These are phyloP conservation scores for Tricholoma furcatifolium DNA, from an alignment of 768 basidiomycete species.

Conservation along the genomic window DNA sequence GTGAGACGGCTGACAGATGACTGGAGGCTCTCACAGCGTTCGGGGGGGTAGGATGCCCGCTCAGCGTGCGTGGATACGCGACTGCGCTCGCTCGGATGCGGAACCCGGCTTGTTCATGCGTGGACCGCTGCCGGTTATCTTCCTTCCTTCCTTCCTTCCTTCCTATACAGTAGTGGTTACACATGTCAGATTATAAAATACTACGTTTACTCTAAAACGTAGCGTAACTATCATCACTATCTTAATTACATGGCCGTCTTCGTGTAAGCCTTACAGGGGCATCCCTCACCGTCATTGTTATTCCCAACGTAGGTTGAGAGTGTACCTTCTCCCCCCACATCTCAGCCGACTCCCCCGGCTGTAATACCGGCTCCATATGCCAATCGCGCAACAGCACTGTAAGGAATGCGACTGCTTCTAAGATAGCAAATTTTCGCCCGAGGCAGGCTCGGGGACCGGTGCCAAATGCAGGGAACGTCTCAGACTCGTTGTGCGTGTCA, in stretches of 20 bases:
- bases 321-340: conserved; percentile 37
- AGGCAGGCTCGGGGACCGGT: conserved; percentile 50
- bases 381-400: conserved; percentile 51
- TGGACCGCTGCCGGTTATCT: too few relatives aligned
- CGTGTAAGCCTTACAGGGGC: conserved; percentile 30
- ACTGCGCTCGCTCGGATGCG: too few relatives aligned
- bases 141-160: too few relatives aligned
- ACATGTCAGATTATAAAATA: too few relatives aligned
- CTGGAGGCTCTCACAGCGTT: too few relatives aligned
- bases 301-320: conserved; percentile 26
- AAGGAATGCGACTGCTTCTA: conserved; percentile 52
- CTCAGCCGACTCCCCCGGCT: conserved; percentile 34
- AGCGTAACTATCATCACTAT: too few relatives aligned
- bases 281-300: conserved; percentile 33
- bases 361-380: conserved; percentile 43
- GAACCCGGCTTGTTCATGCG: too few relatives aligned
- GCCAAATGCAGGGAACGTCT: conserved; percentile 45
- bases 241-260: neutral
- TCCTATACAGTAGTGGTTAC: too few relatives aligned
- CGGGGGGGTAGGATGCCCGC: too few relatives aligned
- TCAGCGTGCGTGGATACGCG: too few relatives aligned
- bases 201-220: too few relatives aligned
- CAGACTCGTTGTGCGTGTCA: conserved; percentile 37
- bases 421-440: conserved; percentile 53
- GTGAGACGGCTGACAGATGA: too few relatives aligned